A percentile compares a stretch with the other conserved stretches of the same genome.
Evolutionary conservation across 306 rosid genomes (phyloP).

Genomic region (Parietaria judaica): DNA sequence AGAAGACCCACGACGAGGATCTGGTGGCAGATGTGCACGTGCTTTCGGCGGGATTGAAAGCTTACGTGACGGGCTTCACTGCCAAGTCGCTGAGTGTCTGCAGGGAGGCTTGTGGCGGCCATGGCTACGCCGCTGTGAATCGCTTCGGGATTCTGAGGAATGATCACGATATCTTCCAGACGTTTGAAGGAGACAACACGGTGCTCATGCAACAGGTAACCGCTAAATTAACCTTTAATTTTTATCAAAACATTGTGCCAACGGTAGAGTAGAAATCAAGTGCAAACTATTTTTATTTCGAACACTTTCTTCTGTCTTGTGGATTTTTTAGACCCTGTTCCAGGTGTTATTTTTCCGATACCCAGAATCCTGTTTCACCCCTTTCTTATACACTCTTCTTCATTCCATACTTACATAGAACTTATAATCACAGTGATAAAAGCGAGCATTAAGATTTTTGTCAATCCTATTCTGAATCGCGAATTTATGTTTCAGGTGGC

Average conservation of each 20-base stretch:
- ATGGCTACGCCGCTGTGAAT: slow-evolving; percentile 94
- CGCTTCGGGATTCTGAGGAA: slow-evolving; percentile 84
- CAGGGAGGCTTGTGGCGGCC: slow-evolving; percentile 99
- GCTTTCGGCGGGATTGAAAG: slow-evolving; percentile 87
- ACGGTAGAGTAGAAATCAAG: too few relatives aligned
- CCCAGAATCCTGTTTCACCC: too few relatives aligned
- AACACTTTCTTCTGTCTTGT: too few relatives aligned
- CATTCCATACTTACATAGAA: neutral
- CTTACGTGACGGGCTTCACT: slow-evolving; percentile 78
- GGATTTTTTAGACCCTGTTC: too few relatives aligned
- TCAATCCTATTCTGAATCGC: slow-evolving; percentile 7
- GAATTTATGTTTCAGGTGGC: slow-evolving; percentile 55
- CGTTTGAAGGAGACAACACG: slow-evolving; percentile 98
- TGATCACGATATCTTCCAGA: slow-evolving; percentile 97
- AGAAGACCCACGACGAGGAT: slow-evolving; percentile 67
- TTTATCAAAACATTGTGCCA: neutral
- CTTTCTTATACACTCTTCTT: neutral
- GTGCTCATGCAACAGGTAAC: slow-evolving; percentile 93
- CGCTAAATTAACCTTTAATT: neutral
- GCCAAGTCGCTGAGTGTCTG: slow-evolving; percentile 88
- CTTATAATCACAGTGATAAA: neutral
- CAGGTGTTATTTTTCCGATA: too few relatives aligned
- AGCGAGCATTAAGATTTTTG: neutral
- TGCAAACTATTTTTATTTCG: too few relatives aligned
- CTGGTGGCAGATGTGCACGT: slow-evolving; percentile 83